Conservation (phyloP, 352 stramenopile genomes). For the Pythium aquatile region DNA sequence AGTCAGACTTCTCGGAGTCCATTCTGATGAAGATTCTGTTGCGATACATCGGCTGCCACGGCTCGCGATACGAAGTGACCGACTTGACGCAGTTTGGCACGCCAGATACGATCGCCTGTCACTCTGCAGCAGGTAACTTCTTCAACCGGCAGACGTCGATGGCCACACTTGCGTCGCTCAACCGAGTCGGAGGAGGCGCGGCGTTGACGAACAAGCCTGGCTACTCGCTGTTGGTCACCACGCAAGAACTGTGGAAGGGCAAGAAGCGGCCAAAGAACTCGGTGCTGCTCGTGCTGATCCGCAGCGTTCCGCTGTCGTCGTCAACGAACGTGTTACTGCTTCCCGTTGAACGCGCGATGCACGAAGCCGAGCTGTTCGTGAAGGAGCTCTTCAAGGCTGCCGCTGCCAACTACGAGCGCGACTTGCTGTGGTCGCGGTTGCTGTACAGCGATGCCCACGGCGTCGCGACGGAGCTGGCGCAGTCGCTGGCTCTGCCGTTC, state of each 20-base stretch:
- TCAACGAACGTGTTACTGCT: slow-evolving; percentile 45
- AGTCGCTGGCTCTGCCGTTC: slow-evolving; percentile 44
- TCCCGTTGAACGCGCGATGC: slow-evolving; percentile 57
- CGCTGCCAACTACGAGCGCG: slow-evolving; percentile 79
- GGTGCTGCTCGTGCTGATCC: slow-evolving; percentile 69
- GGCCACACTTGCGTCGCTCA: not conserved
- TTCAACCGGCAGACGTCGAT: slow-evolving; percentile 53
- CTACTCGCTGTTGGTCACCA: slow-evolving; percentile 81
- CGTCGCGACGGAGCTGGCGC: slow-evolving; percentile 48
- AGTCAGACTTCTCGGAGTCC: slow-evolving; percentile 68
- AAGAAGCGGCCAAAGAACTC: slow-evolving; percentile 62
- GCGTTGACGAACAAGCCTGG: slow-evolving; percentile 24
- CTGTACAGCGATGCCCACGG: slow-evolving; percentile 66
- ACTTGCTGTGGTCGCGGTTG: slow-evolving; percentile 83
- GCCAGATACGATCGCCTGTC: slow-evolving; percentile 75
- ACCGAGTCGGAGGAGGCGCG: not conserved
- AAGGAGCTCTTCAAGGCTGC: slow-evolving; percentile 79
- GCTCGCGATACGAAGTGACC: slow-evolving; percentile 74
- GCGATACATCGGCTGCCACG: slow-evolving; percentile 84
- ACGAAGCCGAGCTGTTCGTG: slow-evolving; percentile 75
- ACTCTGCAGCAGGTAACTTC: slow-evolving; percentile 76
- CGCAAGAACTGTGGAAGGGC: slow-evolving; percentile 45
- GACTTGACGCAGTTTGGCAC: slow-evolving; percentile 86
- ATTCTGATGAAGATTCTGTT: slow-evolving; percentile 79
- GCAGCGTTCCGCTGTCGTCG: slow-evolving; percentile 32